phyloP scores from a whole-genome alignment of 1,284 basidiomycete species.

The Ustilago trichophora region DNA sequence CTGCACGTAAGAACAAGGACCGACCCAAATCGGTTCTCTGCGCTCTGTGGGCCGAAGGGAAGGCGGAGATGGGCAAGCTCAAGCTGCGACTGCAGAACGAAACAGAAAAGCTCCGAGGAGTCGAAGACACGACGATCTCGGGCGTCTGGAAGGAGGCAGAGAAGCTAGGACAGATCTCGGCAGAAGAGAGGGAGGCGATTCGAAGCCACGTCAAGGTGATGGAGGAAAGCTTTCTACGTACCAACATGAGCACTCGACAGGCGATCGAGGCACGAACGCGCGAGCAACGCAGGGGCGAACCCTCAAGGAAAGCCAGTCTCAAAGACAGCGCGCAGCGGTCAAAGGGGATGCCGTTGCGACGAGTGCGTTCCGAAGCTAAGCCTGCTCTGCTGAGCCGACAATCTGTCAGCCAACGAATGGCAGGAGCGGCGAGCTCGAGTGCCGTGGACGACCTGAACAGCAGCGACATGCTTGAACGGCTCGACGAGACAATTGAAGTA shows the following conservation, averaged over 20 bases:
- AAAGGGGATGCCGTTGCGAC: conserved; percentile 11
- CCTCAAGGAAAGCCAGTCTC: background rate
- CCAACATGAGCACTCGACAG: conserved; percentile 8
- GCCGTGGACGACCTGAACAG: conserved; percentile 16
- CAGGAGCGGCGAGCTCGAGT: background rate
- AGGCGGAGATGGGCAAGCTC: conserved; percentile 8
- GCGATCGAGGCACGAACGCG: conserved; percentile 7
- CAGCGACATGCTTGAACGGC: conserved; percentile 1
- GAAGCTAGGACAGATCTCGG: background rate
- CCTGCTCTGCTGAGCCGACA: background rate
- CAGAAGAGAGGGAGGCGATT: conserved; percentile 10
- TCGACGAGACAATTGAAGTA: conserved; percentile 22
- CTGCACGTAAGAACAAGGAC: conserved; percentile 12
- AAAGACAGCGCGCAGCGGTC: background rate
- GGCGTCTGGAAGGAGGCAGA: conserved; percentile 20
- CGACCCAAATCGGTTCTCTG: conserved; percentile 31
- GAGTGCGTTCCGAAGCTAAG: conserved; percentile 23
- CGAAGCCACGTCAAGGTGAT: conserved; percentile 19
- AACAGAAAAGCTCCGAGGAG: conserved; percentile 10
- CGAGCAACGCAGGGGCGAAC: background rate
- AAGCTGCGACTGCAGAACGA: conserved; percentile 8
- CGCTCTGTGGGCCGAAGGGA: conserved; percentile 25
- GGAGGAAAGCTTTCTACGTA: conserved; percentile 15
- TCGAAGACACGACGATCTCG: conserved; percentile 32
- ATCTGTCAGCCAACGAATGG: background rate